Base-by-base conservation (phyloP, 768 basidiomycete genomes). In the Leucocoprinus birnbaumii region DNA sequence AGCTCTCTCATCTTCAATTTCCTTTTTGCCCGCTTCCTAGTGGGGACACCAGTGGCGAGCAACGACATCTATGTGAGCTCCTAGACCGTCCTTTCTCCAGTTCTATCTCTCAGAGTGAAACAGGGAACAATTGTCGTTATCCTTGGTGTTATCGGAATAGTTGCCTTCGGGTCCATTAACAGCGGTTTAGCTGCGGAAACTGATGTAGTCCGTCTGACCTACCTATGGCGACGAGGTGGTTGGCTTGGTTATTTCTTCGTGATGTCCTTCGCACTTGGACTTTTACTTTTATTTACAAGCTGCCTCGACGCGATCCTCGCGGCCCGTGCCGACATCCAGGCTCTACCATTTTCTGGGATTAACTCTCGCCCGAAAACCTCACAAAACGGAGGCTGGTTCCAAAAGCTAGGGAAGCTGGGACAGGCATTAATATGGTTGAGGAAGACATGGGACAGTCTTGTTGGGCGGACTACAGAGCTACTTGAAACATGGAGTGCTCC, bases 1-100 rank as follows among this genome's bases (percentile, higher is more conserved):
- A 89, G 93, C 10, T 91, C 93, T 11, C 83, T 98, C 58, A 85
- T 98, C 53, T 98, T 98, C 76, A 98, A 98, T 68, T 95, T 97
- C 66, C 76, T 97, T 35, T 96, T 97, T 67, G 96, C 96, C 35
- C 84, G 89, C 61, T 89, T 93, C 65, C 79, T 93, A 56, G 87
- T 92, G 5, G 91, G 90, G 35, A 91, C 88, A 4, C 89, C 91
- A 1, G 89, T 95, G 37, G 92, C 89, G 41, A 82, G 73, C 54
- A 87, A 81, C 34, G 93, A 95, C 66, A 89, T 94, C 34, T 87
- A 89, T 64, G 90, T 89, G 62, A 58, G 85, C 67, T 44, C 10
- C 49, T 16, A 10, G 13, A 7, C 27, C 24, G 45, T 24, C n/a
- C 19, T 10, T 45, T 7, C 38, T 3, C 48, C 24, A 34, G 11